Evolutionary conservation across 2,329 filamentous ascomycete genomes (phyloP).

Genomic region (Stagonosporopsis rhizophila): DNA sequence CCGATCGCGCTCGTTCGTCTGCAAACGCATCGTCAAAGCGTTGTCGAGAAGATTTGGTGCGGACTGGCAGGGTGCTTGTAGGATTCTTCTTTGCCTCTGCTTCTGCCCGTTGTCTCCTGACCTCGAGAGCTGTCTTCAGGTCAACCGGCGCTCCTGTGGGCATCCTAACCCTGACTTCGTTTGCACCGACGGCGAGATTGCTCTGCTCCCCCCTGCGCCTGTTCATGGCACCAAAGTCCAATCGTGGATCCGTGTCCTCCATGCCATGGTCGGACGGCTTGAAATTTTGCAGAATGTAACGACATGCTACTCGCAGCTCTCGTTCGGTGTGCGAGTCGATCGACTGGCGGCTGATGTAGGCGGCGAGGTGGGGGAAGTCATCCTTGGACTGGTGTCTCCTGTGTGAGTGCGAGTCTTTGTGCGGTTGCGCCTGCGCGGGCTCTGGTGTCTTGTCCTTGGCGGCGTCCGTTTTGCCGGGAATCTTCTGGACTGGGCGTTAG

Average conservation of each 20-base stretch:
- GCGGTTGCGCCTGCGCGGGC: conserved; percentile 21
- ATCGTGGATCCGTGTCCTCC: conserved; percentile 45
- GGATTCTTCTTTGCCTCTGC: conserved; percentile 27
- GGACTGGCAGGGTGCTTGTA: conserved; percentile 30
- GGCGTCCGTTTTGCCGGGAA: conserved; percentile 40
- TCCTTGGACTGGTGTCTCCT: conserved; percentile 39
- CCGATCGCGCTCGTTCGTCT: conserved; percentile 35
- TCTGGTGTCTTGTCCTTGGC: conserved; percentile 40
- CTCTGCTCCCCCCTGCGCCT: conserved; percentile 22
- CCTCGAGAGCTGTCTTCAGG: conserved; percentile 35
- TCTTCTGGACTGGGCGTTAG: conserved; percentile 38
- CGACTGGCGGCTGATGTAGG: conserved; percentile 54
- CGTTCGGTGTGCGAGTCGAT: conserved; percentile 53
- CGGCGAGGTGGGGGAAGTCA: conserved; percentile 47
- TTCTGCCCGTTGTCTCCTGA: conserved; percentile 34
- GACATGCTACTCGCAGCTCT: conserved; percentile 56
- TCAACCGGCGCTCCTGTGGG: conserved; percentile 43
- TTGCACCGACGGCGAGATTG: conserved; percentile 23
- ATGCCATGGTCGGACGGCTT: conserved; percentile 50
- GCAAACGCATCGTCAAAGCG: conserved; percentile 32
- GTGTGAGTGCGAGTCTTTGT: conserved; percentile 24
- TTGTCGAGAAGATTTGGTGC: conserved; percentile 45
- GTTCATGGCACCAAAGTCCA: conserved; percentile 43
- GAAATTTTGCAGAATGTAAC: conserved; percentile 52
- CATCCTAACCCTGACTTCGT: conserved; percentile 34